These are phyloP conservation scores for Macaranga tanarius DNA, from an alignment of 441 rosid genomes.

Conservation along the genomic window DNA sequence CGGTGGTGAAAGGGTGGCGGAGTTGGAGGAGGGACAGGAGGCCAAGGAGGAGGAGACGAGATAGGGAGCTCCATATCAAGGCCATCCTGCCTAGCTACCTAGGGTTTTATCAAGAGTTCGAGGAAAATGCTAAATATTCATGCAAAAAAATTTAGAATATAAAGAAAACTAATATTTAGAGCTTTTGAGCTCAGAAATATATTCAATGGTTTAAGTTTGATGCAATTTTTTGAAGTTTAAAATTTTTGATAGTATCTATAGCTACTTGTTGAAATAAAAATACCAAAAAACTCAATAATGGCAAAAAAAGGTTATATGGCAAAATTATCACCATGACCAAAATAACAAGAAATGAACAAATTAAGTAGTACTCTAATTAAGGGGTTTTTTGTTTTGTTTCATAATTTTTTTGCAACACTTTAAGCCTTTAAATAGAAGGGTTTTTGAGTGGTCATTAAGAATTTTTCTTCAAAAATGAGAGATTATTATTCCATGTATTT, in stretches of 20 bases:
- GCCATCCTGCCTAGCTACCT: constrained; percentile 56
- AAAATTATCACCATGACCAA: not conserved
- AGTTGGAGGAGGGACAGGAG: constrained; percentile 59
- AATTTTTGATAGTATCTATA: no score
- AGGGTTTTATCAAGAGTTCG: not conserved
- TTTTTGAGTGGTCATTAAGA: not conserved
- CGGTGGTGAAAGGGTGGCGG: constrained; percentile 32
- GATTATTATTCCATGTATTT: not conserved
- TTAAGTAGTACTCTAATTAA: constrained; percentile 9
- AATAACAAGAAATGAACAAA: not conserved
- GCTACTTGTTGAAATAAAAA: not conserved
- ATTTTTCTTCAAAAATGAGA: not conserved
- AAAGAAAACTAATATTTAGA: not conserved
- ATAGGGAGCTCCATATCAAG: constrained; percentile 44
- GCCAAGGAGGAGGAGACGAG: constrained; percentile 42
- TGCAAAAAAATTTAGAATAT: not conserved
- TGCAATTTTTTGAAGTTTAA: not conserved
- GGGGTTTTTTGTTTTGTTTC: not conserved
- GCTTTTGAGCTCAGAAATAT: not conserved
- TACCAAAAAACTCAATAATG: not conserved
- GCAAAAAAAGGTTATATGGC: not conserved
- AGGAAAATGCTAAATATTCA: constrained; percentile 12
- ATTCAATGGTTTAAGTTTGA: constrained; percentile 4
- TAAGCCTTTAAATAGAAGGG: not conserved
- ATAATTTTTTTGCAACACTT: not conserved